phyloP scores from a whole-genome alignment of 2,329 filamentous ascomycete species.

The Helotiales sp. region DNA sequence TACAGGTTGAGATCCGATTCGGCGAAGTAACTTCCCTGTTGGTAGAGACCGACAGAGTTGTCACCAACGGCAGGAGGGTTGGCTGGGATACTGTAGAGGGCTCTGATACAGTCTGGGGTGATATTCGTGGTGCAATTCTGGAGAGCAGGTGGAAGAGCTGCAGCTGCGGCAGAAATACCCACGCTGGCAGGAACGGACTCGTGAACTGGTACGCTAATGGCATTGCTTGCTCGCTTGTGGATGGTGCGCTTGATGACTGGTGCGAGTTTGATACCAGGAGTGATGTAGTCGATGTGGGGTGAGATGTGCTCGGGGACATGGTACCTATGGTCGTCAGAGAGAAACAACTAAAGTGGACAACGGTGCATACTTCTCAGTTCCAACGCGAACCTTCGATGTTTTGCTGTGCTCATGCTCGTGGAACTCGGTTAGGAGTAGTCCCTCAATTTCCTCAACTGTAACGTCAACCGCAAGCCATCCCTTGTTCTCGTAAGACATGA shows the following conservation, averaged over 20 bases:
- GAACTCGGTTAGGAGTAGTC: conserved; percentile 51
- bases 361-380: conserved; percentile 40
- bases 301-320: conserved; percentile 53
- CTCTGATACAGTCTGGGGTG: conserved; percentile 36
- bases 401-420: conserved; percentile 52
- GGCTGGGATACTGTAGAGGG: conserved; percentile 44
- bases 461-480: conserved; percentile 56
- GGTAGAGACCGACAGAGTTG: conserved; percentile 23
- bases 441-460: conserved; percentile 50
- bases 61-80: conserved; percentile 5
- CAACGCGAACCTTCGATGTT: conserved; percentile 53
- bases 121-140: conserved; percentile 33
- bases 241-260: conserved; percentile 34
- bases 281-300: conserved; percentile 56
- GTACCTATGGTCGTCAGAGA: conserved; percentile 32
- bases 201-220: conserved; percentile 9
- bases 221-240: conserved; percentile 13
- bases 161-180: conserved; percentile 4
- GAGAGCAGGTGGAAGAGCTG: conserved; percentile 12
- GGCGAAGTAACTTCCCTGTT: conserved; percentile 19
- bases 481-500: conserved; percentile 49
- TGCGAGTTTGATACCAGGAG: conserved; percentile 60
- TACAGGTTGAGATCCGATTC: conserved; percentile 21
- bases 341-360: conserved; percentile 47
- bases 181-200: background rate